Base-by-base conservation (phyloP, 805 yeast genomes). In the Metahyphopichia silvanorum region DNA sequence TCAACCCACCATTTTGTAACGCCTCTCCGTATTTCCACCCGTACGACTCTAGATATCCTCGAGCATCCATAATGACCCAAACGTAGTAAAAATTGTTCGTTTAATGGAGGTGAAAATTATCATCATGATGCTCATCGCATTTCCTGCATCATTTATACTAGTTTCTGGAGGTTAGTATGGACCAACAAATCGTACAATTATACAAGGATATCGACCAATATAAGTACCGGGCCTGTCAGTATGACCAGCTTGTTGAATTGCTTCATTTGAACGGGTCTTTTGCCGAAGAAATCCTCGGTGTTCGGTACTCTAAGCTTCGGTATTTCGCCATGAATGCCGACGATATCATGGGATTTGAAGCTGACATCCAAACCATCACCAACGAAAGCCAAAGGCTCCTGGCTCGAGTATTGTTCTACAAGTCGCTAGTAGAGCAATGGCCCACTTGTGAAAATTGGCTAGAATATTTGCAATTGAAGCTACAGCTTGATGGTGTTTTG, bases 21-120 rank as follows among this genome's bases (percentile, higher is more conserved):
- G 95, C 94, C 44, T 87, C 86, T 1, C 98, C 98, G 44, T 86
- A 91, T 34, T 69, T 69, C 98, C 98, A 91, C 13, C 98, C 98
- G 49, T 74, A 87, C 1, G 84, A 76, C 49, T 73, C 65, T 42
- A 91, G 61, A 53, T 91, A 93, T 33, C 61, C 72, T 33, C 71
- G 72, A 24, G 95, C 78, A 56, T 93, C 79, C 95, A 89, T 88
- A 11, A 12, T 23, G 11, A n/a, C n/a, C n/a, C n/a, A 12, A 3
- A 21, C 21, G 12, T 14, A 8, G 14, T 16, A 5, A 5, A 10
- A 12, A 10, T n/a, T n/a, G 25, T 13, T 11, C 7, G 25, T 23
- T 13, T 4, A 4, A 15, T 12, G 7, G 25, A 23, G 25, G 13
- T 23, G 25, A 23, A 10, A 15, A 23, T 23, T 23, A 10, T 23